A percentile compares a stretch with the other conserved stretches of the same genome.
phyloP scores from a whole-genome alignment of 2,329 filamentous ascomycete species.

The Remersonia thermophila region DNA sequence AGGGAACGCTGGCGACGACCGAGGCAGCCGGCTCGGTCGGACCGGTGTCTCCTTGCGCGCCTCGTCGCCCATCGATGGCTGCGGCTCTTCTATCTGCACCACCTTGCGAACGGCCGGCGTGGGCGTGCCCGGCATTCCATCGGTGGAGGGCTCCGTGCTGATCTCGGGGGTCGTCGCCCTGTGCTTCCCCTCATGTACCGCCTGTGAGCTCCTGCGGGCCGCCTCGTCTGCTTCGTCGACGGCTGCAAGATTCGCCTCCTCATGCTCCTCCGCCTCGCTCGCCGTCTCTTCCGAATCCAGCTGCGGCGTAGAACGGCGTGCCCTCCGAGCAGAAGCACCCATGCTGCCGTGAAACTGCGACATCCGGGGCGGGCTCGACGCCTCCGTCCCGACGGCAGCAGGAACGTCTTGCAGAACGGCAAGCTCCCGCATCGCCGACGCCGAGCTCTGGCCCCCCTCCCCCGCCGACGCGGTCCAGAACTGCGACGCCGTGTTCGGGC shows the following conservation, averaged over 20 bases:
- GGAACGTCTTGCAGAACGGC: neutral
- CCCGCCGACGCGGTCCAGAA: slow-evolving; percentile 4
- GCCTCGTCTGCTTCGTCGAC: neutral
- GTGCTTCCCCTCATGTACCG: slow-evolving; percentile 2
- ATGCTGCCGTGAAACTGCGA: slow-evolving; percentile 1
- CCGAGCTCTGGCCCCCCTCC: neutral
- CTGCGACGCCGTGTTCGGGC: slow-evolving; percentile 3
- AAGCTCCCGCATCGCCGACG: neutral
- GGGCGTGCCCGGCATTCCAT: slow-evolving; percentile 13
- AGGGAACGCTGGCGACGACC: slow-evolving; percentile 10
- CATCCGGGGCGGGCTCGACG: slow-evolving; percentile 5
- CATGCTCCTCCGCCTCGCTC: slow-evolving; percentile 9
- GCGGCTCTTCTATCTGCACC: slow-evolving; percentile 12
- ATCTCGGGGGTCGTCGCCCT: slow-evolving; percentile 5
- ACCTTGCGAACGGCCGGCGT: slow-evolving; percentile 14
- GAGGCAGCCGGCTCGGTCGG: slow-evolving; percentile 3
- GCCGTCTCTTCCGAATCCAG: slow-evolving; percentile 6
- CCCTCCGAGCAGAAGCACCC: neutral
- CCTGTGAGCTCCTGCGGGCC: too few relatives aligned
- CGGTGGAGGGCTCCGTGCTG: slow-evolving; percentile 1
- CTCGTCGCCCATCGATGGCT: slow-evolving; percentile 8
- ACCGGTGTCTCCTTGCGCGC: slow-evolving; percentile 15
- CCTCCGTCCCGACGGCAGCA: too few relatives aligned
- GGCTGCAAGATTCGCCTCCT: neutral
- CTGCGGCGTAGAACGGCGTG: neutral